Evolutionary conservation across 192 early-diverging fungal species (phyloP), one percentile per base, ranked within the genome.

Genomic region (Backusella mclennaniae): DNA sequence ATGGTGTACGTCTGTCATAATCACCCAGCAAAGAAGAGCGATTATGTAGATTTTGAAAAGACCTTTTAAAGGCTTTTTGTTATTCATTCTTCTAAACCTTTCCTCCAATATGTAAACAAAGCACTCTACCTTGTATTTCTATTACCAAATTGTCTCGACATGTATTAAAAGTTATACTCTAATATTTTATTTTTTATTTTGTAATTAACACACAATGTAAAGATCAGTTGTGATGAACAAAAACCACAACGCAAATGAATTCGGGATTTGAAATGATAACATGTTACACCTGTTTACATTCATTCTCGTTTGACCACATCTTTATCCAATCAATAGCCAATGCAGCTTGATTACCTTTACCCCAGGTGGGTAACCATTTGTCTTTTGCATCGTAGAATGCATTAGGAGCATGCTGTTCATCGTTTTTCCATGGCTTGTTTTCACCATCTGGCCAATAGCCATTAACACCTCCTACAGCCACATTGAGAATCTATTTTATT

Each of bases 331-430:
- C 82, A 26, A 87, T 76, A 14, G 86, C 86, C 5, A 87, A 72
- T 7, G 86, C 86, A 15, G 80, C 74, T 46, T 80, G 77, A 23
- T 83, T 74, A 35, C 79, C 84, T 26, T 59, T 19, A 33, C 83
- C 84, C 91, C 91, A 92, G 9, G 88, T 84, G 39, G 79, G 82
- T 42, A 84, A 74, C 91, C 91, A 92, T 29, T 83, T 73, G 5
- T 76, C 76, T 66, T 77, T 80, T 4, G 67, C 74, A 12, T 87
- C 76, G 81, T 87, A 90, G 68, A 92, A 92, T 53, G 87, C 85
- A 44, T 80, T 79, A 0, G 81, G 77, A 0, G 90, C 88, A 75
- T 79, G 77, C 6, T 74, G 69, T 11, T 85, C 84, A 11, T 41
- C 75, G 69, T 87, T 83, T n/a, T 29, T 83, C 91, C 91, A 92